A percentile compares a stretch with the other conserved stretches of the same genome.
Conservation (phyloP, 768 basidiomycete species). For the Lentinula raphanica region DNA sequence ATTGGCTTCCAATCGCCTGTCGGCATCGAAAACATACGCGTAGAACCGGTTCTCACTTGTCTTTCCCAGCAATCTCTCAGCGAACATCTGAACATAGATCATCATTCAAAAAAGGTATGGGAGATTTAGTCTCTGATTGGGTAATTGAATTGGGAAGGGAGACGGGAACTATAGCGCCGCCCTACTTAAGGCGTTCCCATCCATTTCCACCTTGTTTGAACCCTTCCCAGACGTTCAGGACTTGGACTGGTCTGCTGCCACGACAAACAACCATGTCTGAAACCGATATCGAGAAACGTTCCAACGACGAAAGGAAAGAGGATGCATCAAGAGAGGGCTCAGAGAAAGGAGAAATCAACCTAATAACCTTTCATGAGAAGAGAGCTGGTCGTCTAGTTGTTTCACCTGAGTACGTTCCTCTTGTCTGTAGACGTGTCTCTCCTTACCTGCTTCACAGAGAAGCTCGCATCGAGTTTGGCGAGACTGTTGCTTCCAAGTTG, state of each 20-base stretch:
- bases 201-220: not conserved
- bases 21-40: not conserved
- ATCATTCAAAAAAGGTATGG: not conserved
- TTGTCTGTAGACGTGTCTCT: not conserved
- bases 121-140: not conserved
- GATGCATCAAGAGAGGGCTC: not conserved
- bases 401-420: constrained; percentile 44
- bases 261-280: not conserved
- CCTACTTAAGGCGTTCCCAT: not conserved
- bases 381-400: constrained; percentile 56
- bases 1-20: not conserved
- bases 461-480: constrained; percentile 58
- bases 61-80: not conserved
- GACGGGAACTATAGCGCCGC: not conserved
- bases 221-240: not conserved
- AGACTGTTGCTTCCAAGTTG: constrained; percentile 44
- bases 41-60: not conserved
- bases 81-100: not conserved
- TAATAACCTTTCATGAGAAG: constrained; percentile 26
- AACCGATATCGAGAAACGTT: not conserved
- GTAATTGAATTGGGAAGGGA: not conserved
- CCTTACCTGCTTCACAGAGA: constrained; percentile 34
- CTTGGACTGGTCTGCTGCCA: not conserved
- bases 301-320: not conserved
- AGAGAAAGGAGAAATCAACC: constrained; percentile 11